Evolutionary conservation across 106 monocot species (phyloP), one percentile per base, ranked within the genome.

Genomic region (Iris macrosiphon): DNA sequence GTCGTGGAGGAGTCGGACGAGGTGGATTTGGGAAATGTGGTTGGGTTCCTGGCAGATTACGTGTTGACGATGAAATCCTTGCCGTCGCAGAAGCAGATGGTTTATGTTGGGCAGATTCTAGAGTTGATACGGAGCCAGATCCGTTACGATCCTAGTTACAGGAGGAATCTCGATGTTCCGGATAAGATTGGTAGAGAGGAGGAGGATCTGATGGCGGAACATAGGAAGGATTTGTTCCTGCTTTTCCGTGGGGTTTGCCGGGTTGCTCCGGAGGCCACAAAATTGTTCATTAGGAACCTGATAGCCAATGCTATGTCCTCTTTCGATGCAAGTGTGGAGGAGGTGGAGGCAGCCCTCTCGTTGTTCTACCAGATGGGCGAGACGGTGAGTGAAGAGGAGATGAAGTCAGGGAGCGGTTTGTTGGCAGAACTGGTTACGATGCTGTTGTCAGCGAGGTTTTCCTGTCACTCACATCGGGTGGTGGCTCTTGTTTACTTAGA

Each of bases 111-210:
- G 8, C 75, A 68, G 67, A 83, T 92, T 39, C 40, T 92, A 46
- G 79, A 87, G 31, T 58, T 92, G 28, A 66, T 92, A 31, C 48
- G 52, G 4, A 24, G 16, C 0, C 79, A 83, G 52, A 87, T 92
- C 49, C 34, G 49, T 1, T 92, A 80, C 59, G 77, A 92, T 61
- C 61, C 78, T 2, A 45, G 44, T 15, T 83, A 83, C 25, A 79
- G 87, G 31, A 45, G 40, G 2, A 82, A 86, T 68, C 92, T 92
- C 22, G 83, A 83, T 54, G 21, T 79, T 23, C 82, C 63, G 2
- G 87, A 87, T 66, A 92, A 87, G 67, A 74, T 92, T 64, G 92
- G 92, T n/a, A 87, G 41, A 49, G 92, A 87, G 35, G 76, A 79
- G 67, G 92, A 92, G 68, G 92, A 92, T 16, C 45, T 69, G 44